These are phyloP conservation scores for Microcyclosporella mali DNA, from an alignment of 2,329 filamentous ascomycete genomes.

Conservation along the genomic window DNA sequence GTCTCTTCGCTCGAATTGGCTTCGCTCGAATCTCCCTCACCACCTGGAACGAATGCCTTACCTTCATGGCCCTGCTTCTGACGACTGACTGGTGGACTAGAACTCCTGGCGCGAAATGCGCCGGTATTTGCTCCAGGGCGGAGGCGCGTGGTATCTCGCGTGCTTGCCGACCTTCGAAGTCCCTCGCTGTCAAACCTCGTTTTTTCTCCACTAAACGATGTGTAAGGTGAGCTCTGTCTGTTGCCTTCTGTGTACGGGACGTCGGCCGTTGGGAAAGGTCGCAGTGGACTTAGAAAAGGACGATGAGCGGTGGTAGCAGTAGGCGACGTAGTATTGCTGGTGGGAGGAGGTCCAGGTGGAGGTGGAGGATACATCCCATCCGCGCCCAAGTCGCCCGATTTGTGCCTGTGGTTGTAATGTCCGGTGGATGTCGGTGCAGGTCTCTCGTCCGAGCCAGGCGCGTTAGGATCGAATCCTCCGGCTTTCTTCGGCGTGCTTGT, in stretches of 20 bases:
- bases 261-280: slow-evolving; percentile 31
- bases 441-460: slow-evolving; percentile 54
- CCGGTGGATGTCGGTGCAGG: slow-evolving; percentile 37
- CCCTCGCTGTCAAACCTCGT: slow-evolving; percentile 50
- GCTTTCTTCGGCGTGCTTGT: slow-evolving; percentile 42
- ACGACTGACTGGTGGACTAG: slow-evolving; percentile 4
- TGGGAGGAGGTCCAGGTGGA: slow-evolving; percentile 36
- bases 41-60: slow-evolving; percentile 8
- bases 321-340: slow-evolving; percentile 24
- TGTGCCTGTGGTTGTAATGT: slow-evolving; percentile 25
- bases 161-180: slow-evolving; percentile 49
- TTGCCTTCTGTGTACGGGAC: slow-evolving; percentile 42
- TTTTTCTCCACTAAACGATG: slow-evolving; percentile 49
- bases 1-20: slow-evolving; percentile 15
- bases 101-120: slow-evolving; percentile 16
- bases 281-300: slow-evolving; percentile 33
- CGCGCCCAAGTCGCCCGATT: slow-evolving; percentile 26
- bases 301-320: slow-evolving; percentile 31
- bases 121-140: slow-evolving; percentile 21
- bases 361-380: slow-evolving; percentile 28
- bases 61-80: not conserved
- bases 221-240: slow-evolving; percentile 50
- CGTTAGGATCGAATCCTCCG: slow-evolving; percentile 53
- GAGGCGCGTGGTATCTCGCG: slow-evolving; percentile 38
- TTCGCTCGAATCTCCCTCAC: slow-evolving; percentile 5